These are phyloP conservation scores for Simmondsia chinensis DNA, from an alignment of 148 eudicot genomes.

Conservation along the genomic window DNA sequence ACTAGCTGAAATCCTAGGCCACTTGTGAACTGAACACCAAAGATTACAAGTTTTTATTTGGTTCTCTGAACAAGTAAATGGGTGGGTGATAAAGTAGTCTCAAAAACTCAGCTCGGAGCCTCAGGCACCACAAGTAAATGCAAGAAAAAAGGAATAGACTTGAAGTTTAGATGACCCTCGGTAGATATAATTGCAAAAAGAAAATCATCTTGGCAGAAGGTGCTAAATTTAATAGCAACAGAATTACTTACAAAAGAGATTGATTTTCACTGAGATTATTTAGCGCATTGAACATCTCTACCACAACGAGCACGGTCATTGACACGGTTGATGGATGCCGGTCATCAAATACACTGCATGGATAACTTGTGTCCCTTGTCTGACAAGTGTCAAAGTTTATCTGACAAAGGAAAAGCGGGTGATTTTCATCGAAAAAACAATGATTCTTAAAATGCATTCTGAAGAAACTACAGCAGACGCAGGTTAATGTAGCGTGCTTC, in stretches of 20 bases:
- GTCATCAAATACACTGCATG: constrained; percentile 80
- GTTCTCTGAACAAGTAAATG: too few species aligned
- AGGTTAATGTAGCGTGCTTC: too few species aligned
- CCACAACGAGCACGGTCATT: constrained; percentile 99
- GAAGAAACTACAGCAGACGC: background rate
- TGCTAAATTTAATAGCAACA: constrained; percentile 1
- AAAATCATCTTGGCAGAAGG: background rate
- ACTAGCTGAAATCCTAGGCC: too few species aligned
- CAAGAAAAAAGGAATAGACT: too few species aligned
- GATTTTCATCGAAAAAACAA: background rate
- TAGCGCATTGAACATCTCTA: constrained; percentile 98
- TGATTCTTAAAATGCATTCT: background rate
- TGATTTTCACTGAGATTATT: constrained; percentile 99
- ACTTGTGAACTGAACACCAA: too few species aligned
- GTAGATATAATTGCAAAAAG: too few species aligned
- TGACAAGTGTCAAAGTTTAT: constrained; percentile 93
- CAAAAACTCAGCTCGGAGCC: too few species aligned
- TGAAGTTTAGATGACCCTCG: too few species aligned
- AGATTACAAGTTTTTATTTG: too few species aligned
- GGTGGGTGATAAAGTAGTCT: too few species aligned
- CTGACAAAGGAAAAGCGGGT: constrained; percentile 32
- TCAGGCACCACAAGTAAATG: too few species aligned
- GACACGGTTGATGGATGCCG: constrained; percentile 97
- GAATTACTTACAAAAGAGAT: constrained; percentile 74
- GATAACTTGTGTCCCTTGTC: constrained; percentile 64